Base-by-base conservation (phyloP, 2,329 filamentous ascomycete species). In the Sporothrix globosa region DNA sequence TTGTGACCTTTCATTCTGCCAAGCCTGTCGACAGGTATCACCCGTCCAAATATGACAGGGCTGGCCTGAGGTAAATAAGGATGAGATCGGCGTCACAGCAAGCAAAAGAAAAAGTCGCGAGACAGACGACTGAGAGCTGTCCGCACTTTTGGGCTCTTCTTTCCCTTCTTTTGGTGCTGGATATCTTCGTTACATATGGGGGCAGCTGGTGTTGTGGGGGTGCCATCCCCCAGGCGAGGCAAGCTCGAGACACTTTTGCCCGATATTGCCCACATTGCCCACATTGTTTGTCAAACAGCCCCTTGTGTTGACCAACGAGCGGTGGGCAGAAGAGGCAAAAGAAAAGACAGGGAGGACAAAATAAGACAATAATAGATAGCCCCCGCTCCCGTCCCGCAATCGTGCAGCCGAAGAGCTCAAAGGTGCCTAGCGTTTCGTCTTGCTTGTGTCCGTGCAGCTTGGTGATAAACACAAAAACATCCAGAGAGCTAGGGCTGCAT, bases 251-350 rank as follows among this genome's bases (percentile, higher is more conserved):
- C n/a, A n/a, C n/a, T n/a, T n/a, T n/a, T n/a, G n/a, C n/a, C n/a
- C n/a, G n/a, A n/a, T n/a, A n/a, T n/a, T n/a, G n/a, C n/a, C 56
- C 56, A 41, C 46, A 61, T 46, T 61, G 58, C 44, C 21, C 58
- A 17, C n/a, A 44, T 60, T 60, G 19, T 60, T 39, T 58, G 27
- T 58, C 7, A 46, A 61, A 61, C 61, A 21, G 44, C 34, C 34
- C 34, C 5, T 34, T 4, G 34, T 34, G 4, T 34, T 13, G 44
- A 21, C 44, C 61, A 50, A 65, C 61, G 27, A 65, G 44, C 61
- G 61, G 61, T 44, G 50, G 17, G 61, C 24, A 65, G 17, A 34
- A 21, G 27, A 34, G 34, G 34, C 34, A 34, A 11, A 50, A 56
- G 4, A 19, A 56, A 9, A 58, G 27, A 10, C 10, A 53, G 14